Percentiles rank a stretch among this genome's conserved stretches.
Evolutionary conservation across 345 rosid species (phyloP).

Genomic region (Draba incana): DNA sequence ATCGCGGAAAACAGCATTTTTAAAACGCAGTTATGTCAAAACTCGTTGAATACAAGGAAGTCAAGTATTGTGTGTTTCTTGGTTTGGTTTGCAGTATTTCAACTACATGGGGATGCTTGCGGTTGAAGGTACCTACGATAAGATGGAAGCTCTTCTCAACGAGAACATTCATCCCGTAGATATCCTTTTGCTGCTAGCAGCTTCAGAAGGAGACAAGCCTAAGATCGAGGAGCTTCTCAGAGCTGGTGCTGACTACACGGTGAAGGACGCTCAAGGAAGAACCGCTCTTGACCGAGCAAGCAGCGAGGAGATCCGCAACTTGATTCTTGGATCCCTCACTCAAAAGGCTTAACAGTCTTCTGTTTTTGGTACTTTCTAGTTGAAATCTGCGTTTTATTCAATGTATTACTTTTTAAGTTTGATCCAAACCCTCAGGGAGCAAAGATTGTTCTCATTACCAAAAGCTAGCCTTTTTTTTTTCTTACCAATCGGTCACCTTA

Average conservation of each 20-base stretch:
- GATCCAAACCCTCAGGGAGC: slow-evolving; percentile 16
- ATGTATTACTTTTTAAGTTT: slow-evolving; percentile 25
- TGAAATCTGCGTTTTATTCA: background rate
- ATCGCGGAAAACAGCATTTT: background rate
- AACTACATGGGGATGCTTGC: slow-evolving; percentile 99
- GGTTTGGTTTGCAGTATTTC: slow-evolving; percentile 63
- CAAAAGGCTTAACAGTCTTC: slow-evolving; percentile 60
- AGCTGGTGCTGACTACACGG: slow-evolving; percentile 68
- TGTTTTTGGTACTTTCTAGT: slow-evolving; percentile 9
- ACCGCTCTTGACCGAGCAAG: slow-evolving; percentile 73
- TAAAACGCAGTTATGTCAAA: background rate
- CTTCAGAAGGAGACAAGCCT: slow-evolving; percentile 86
- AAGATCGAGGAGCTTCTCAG: slow-evolving; percentile 86
- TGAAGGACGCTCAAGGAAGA: slow-evolving; percentile 76
- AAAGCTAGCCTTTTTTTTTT: slow-evolving; percentile 1
- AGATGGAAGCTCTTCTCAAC: slow-evolving; percentile 86
- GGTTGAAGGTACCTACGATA: slow-evolving; percentile 82
- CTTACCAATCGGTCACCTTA: slow-evolving; percentile 12
- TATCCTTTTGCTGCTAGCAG: slow-evolving; percentile 74
- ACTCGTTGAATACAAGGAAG: background rate
- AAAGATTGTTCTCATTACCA: slow-evolving; percentile 18
- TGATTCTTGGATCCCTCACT: slow-evolving; percentile 59
- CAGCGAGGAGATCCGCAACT: slow-evolving; percentile 60
- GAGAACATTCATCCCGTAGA: slow-evolving; percentile 86
- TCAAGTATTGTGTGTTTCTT: background rate